Conservation (phyloP, 257 asterid species). For the Galeopsis tetrahit region DNA sequence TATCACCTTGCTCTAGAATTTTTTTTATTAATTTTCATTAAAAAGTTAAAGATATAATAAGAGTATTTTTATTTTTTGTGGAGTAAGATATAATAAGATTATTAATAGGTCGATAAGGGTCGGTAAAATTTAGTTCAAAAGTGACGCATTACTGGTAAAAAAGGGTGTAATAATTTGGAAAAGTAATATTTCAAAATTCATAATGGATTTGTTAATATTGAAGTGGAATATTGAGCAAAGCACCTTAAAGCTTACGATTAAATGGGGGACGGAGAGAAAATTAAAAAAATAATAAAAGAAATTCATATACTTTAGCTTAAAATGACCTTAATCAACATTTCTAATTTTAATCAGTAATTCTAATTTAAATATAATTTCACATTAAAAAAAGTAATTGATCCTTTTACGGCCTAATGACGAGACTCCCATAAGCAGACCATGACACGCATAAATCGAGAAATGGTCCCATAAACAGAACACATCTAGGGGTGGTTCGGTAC, state of each 20-base stretch:
- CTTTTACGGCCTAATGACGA: no score
- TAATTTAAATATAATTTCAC: no score
- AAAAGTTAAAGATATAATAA: not conserved
- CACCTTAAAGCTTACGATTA: not conserved
- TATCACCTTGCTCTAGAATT: not conserved
- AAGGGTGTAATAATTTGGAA: not conserved
- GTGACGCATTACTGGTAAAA: not conserved
- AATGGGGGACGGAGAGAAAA: no score
- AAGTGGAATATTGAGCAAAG: not conserved
- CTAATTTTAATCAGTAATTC: not conserved
- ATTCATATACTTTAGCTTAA: no score
- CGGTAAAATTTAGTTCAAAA: not conserved
- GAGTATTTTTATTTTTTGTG: no score
- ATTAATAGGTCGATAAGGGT: slow-evolving; percentile 1
- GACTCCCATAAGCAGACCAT: no score
- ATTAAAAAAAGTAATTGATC: no score
- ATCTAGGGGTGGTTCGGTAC: no score
- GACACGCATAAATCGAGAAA: no score
- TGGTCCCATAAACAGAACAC: no score
- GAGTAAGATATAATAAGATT: not conserved
- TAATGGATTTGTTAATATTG: not conserved
- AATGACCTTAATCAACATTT: not conserved
- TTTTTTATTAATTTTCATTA: not conserved
- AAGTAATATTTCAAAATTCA: slow-evolving; percentile 1
- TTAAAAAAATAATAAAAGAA: no score